Percentiles rank a stretch among this genome's conserved stretches.
These are phyloP conservation scores for Tetraselmis chui DNA, from an alignment of 139 green algal genomes.

Conservation along the genomic window DNA sequence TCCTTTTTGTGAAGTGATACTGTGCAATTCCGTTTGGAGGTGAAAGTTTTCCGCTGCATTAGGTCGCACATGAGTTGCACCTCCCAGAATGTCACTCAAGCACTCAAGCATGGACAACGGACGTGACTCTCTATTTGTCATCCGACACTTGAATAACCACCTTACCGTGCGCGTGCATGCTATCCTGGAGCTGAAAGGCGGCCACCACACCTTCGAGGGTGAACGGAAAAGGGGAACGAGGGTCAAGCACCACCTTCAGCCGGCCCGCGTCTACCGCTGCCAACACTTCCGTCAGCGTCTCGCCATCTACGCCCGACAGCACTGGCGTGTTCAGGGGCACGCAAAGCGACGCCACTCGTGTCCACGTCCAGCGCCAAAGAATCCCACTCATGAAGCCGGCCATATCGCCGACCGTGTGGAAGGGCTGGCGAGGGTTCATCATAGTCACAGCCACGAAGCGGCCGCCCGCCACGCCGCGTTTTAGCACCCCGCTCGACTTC, in stretches of 20 bases:
- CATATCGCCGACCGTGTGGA: background rate
- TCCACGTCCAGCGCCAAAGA: background rate
- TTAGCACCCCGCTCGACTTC: background rate
- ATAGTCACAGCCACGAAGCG: slow-evolving; percentile 9
- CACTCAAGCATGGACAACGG: too few relatives aligned
- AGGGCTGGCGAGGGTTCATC: background rate
- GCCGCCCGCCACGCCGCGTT: slow-evolving; percentile 3
- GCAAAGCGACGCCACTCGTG: background rate
- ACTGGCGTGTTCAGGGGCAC: background rate
- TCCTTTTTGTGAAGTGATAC: too few relatives aligned
- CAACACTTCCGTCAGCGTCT: background rate
- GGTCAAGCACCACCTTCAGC: background rate
- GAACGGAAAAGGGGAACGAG: background rate
- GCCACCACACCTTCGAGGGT: background rate
- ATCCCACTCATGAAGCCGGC: background rate
- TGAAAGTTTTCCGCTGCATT: too few relatives aligned
- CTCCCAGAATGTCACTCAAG: too few relatives aligned
- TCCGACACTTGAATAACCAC: background rate
- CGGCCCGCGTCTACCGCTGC: background rate
- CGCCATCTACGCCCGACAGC: background rate
- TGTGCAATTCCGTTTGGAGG: too few relatives aligned
- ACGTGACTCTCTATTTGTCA: too few relatives aligned
- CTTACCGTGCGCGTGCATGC: background rate
- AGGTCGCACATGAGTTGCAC: too few relatives aligned
- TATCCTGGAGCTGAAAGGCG: background rate